Conservation (phyloP, 768 basidiomycete genomes). For the Lactarius vividus region DNA sequence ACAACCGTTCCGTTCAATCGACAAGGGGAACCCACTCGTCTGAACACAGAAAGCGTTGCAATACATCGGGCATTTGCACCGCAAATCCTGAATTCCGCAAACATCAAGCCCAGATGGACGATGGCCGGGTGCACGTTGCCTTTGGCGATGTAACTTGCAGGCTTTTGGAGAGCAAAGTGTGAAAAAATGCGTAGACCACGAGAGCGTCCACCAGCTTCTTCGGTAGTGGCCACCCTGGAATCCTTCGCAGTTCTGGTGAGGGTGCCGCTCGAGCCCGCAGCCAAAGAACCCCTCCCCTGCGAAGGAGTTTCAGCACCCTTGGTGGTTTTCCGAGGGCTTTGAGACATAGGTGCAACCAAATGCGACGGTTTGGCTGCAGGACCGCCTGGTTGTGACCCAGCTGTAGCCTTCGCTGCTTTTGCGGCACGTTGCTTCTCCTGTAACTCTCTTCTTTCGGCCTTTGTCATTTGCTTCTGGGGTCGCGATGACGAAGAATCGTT, state of each 20-base stretch:
- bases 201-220: slow-evolving; percentile 40
- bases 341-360: slow-evolving; percentile 1
- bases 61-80: slow-evolving; percentile 97
- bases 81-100: slow-evolving; percentile 87
- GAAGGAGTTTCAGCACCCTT: slow-evolving; percentile 25
- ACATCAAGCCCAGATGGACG: slow-evolving; percentile 81
- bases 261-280: slow-evolving; percentile 26
- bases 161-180: slow-evolving; percentile 78
- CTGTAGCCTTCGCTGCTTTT: slow-evolving; percentile 20
- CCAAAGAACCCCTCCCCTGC: slow-evolving; percentile 22
- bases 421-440: slow-evolving; percentile 30
- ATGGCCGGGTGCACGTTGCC: slow-evolving; percentile 91
- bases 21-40: slow-evolving; percentile 58
- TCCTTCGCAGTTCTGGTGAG: slow-evolving; percentile 23
- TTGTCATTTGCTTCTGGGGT: slow-evolving; percentile 36
- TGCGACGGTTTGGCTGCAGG: slow-evolving; percentile 14
- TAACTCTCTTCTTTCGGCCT: slow-evolving; percentile 33
- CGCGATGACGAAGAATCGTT: slow-evolving; percentile 5
- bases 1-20: slow-evolving; percentile 7
- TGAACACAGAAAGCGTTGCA: slow-evolving; percentile 87
- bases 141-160: slow-evolving; percentile 49
- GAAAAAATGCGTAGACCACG: slow-evolving; percentile 81
- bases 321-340: slow-evolving; percentile 12
- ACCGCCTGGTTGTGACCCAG: slow-evolving; percentile 2
- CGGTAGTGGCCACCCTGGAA: slow-evolving; percentile 32